phyloP scores from a whole-genome alignment of 2,329 filamentous ascomycete genomes.

The Ceratocystis colombiana region DNA sequence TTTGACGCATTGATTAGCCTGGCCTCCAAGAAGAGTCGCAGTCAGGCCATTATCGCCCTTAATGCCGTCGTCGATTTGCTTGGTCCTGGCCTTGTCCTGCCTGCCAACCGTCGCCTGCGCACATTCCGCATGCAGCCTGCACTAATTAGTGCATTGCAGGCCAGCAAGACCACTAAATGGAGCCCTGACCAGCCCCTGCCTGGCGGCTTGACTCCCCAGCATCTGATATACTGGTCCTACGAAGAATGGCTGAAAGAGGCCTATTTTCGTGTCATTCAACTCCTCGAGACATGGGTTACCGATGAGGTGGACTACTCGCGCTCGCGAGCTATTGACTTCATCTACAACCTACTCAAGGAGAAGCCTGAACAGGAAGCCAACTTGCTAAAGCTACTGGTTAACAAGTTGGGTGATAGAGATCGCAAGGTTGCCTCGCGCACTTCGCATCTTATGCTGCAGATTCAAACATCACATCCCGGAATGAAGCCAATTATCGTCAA shows the following conservation, averaged over 20 bases:
- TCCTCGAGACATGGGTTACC: slow-evolving; percentile 83
- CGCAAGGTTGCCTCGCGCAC: slow-evolving; percentile 91
- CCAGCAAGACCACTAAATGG: slow-evolving; percentile 51
- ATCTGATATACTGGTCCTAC: slow-evolving; percentile 80
- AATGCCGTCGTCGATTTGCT: slow-evolving; percentile 90
- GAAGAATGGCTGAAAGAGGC: slow-evolving; percentile 92
- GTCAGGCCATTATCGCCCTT: slow-evolving; percentile 84
- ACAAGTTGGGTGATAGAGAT: slow-evolving; percentile 91
- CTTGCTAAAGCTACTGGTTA: slow-evolving; percentile 77
- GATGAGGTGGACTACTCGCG: slow-evolving; percentile 94
- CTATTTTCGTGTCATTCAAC: slow-evolving; percentile 87
- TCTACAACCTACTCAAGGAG: slow-evolving; percentile 83
- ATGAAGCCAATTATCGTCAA: slow-evolving; percentile 88
- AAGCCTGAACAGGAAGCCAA: slow-evolving; percentile 98
- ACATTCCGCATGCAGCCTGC: slow-evolving; percentile 71
- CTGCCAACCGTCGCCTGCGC: slow-evolving; percentile 68
- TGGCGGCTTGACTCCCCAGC: slow-evolving; percentile 58
- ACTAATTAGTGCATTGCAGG: slow-evolving; percentile 60
- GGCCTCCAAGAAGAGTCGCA: slow-evolving; percentile 87
- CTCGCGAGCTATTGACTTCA: slow-evolving; percentile 75
- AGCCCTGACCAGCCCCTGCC: slow-evolving; percentile 59
- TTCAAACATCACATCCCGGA: slow-evolving; percentile 76
- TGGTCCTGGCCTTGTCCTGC: slow-evolving; percentile 76
- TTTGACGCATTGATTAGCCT: slow-evolving; percentile 74
- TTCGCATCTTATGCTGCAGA: slow-evolving; percentile 85